Percentiles rank a stretch among this genome's conserved stretches.
Evolutionary conservation across 2,329 filamentous ascomycete genomes (phyloP).

Genomic region (Blastomyces parvus): DNA sequence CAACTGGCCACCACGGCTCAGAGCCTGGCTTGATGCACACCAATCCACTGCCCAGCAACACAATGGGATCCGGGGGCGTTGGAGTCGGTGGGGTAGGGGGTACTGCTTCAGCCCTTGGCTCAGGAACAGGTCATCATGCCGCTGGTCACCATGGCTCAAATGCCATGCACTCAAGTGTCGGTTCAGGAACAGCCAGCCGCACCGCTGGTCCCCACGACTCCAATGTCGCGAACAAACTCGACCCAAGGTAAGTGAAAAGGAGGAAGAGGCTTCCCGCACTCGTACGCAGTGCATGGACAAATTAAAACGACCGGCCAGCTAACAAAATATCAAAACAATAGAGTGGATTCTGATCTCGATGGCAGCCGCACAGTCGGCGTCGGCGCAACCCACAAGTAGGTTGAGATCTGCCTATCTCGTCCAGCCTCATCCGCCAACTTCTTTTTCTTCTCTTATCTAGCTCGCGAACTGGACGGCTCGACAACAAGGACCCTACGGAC

Average conservation of each 20-base stretch:
- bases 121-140: conserved; percentile 11
- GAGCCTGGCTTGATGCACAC: neutral
- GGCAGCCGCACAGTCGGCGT: conserved; percentile 7
- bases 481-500: conserved; percentile 43
- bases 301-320: neutral
- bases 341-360: conserved; percentile 8
- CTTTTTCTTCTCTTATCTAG: neutral
- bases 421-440: neutral
- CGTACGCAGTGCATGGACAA: neutral
- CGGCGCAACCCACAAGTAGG: conserved; percentile 8
- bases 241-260: conserved; percentile 15
- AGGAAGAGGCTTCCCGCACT: neutral
- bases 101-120: conserved; percentile 7
- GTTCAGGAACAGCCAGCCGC: conserved; percentile 11
- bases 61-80: neutral
- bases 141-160: conserved; percentile 14
- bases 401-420: neutral
- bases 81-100: neutral
- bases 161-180: neutral
- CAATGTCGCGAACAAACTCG: conserved; percentile 25
- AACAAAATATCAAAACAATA: neutral
- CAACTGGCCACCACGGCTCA: conserved; percentile 36
- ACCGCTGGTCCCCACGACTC: conserved; percentile 16
- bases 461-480: neutral
- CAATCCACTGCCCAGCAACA: neutral